Percentiles rank a stretch among this genome's conserved stretches.
Evolutionary conservation across 2,329 filamentous ascomycete genomes (phyloP).

Genomic region (Metarhizium brunneum): DNA sequence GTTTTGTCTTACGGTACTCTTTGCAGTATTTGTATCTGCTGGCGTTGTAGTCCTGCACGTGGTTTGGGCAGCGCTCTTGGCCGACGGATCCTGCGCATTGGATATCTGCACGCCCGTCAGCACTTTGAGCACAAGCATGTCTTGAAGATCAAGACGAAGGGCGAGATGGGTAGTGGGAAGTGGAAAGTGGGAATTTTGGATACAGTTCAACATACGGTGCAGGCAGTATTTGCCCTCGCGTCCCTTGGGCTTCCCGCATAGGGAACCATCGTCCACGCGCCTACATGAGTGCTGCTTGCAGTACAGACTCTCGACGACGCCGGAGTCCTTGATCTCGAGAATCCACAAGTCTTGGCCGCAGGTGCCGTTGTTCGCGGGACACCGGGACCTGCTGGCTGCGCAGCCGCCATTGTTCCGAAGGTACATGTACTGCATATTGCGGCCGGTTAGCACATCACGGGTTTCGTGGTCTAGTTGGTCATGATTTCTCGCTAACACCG

Average conservation of each 20-base stretch:
- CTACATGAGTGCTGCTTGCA: conserved; percentile 5
- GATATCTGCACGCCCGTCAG: not conserved
- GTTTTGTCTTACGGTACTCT: not conserved
- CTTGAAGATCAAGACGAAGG: too few relatives aligned
- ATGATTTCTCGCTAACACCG: too few relatives aligned
- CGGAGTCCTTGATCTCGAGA: not conserved
- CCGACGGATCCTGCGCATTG: not conserved
- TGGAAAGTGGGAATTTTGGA: not conserved
- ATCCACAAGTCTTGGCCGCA: not conserved
- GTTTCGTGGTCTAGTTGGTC: not conserved
- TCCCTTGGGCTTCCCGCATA: not conserved
- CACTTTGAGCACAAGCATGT: too few relatives aligned
- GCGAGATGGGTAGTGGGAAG: not conserved
- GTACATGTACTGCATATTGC: not conserved
- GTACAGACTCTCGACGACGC: not conserved
- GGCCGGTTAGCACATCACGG: not conserved
- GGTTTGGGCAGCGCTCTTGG: not conserved
- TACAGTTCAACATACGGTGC: not conserved
- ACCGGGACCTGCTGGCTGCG: not conserved
- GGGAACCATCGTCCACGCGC: not conserved
- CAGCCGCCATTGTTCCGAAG: too few relatives aligned
- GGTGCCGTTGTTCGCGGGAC: not conserved
- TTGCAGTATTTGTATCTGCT: not conserved
- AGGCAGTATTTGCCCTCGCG: not conserved
- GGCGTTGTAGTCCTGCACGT: not conserved